Conservation (phyloP, 352 stramenopile genomes). For the Discostella stelligera region DNA sequence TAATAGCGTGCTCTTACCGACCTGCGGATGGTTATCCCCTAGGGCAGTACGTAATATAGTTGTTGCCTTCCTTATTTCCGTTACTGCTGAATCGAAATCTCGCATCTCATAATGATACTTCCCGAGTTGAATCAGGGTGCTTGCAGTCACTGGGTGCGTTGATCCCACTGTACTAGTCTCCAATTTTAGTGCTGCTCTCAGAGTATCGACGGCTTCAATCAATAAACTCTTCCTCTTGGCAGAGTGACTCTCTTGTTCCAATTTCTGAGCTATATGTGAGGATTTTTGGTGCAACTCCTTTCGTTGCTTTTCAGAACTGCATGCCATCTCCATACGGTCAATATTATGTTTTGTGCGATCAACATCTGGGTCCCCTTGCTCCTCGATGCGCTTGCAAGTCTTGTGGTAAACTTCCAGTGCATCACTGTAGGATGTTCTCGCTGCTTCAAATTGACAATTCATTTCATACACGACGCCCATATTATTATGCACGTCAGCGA, state of each 20-base stretch:
- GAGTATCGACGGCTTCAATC: conserved; percentile 21
- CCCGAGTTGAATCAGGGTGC: conserved; percentile 41
- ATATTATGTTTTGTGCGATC: conserved; percentile 37
- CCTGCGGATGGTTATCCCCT: conserved; percentile 39
- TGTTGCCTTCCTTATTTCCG: conserved; percentile 29
- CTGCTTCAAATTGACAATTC: conserved; percentile 37
- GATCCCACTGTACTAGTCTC: conserved; percentile 27
- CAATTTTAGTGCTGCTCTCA: conserved; percentile 26
- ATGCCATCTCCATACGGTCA: conserved; percentile 28
- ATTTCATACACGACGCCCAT: conserved; percentile 46
- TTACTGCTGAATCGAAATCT: conserved; percentile 36
- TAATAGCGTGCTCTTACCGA: conserved; percentile 32
- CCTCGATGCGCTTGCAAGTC: conserved; percentile 31
- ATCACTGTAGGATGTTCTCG: conserved; percentile 30
- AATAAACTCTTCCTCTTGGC: conserved; percentile 23
- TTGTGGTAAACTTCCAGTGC: conserved; percentile 48
- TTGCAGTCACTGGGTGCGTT: conserved; percentile 34
- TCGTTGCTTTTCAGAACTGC: conserved; percentile 20
- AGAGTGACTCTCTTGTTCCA: conserved; percentile 1
- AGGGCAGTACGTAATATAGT: conserved; percentile 30
- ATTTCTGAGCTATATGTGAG: conserved; percentile 8
- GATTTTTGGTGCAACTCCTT: conserved; percentile 26
- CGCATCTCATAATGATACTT: conserved; percentile 50
- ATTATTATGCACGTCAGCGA: conserved; percentile 46
- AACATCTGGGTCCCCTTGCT: conserved; percentile 35